Evolutionary conservation across 2,329 filamentous ascomycete genomes (phyloP).

Genomic region (Aspergillus sp.): DNA sequence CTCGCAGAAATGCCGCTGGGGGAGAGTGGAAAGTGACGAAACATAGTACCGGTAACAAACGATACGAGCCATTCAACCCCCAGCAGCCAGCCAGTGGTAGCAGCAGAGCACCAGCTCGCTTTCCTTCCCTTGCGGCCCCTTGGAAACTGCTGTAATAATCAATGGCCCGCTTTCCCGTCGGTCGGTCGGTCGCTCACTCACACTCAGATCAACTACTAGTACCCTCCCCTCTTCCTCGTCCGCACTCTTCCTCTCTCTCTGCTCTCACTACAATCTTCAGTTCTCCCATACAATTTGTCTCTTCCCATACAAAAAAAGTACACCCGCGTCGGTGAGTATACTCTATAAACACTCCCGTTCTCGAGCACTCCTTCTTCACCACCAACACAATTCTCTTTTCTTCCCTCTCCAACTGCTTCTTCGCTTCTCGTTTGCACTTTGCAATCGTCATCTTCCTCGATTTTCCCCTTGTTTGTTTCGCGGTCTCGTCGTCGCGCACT

Average conservation of each 20-base stretch:
- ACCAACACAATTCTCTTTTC: slow-evolving; percentile 33
- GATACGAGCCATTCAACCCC: slow-evolving; percentile 24
- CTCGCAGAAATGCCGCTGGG: slow-evolving; percentile 8
- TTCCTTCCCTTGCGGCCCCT: slow-evolving; percentile 35
- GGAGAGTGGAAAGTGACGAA: slow-evolving; percentile 17
- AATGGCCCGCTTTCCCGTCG: slow-evolving; percentile 31
- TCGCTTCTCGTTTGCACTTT: slow-evolving; percentile 22
- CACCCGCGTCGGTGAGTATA: slow-evolving; percentile 41
- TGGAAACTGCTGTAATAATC: slow-evolving; percentile 20
- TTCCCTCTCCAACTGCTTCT: slow-evolving; percentile 22
- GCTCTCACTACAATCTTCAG: slow-evolving; percentile 34
- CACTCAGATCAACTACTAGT: slow-evolving; percentile 37
- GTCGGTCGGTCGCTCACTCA: slow-evolving; percentile 33
- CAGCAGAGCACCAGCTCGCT: slow-evolving; percentile 25
- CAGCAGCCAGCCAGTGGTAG: slow-evolving; percentile 33
- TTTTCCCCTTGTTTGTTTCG: slow-evolving; percentile 30
- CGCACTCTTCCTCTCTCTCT: slow-evolving; percentile 36
- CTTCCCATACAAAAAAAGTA: slow-evolving; percentile 47
- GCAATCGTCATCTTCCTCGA: slow-evolving; percentile 23
- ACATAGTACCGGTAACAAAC: slow-evolving; percentile 28
- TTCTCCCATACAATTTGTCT: slow-evolving; percentile 35
- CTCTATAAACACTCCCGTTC: slow-evolving; percentile 35
- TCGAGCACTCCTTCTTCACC: slow-evolving; percentile 30
- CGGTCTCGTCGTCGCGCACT: slow-evolving; percentile 30
- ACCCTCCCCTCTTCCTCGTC: slow-evolving; percentile 36